These are phyloP conservation scores for Evernia prunastri DNA, from an alignment of 495 filamentous ascomycete species.

Conservation along the genomic window DNA sequence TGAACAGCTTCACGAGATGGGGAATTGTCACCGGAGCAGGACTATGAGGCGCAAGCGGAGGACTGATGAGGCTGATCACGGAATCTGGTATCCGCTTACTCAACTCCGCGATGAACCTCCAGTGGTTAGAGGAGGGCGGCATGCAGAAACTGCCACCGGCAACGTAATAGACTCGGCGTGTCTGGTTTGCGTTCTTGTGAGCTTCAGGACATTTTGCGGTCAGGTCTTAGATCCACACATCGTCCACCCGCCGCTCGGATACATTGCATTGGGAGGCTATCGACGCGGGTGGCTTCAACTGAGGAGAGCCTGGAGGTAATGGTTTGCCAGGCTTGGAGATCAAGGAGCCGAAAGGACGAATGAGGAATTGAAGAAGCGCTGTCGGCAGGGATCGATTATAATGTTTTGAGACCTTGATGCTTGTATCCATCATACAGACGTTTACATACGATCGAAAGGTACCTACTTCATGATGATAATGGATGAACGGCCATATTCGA, in stretches of 20 bases:
- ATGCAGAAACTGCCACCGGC: constrained; percentile 35
- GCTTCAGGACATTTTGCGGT: constrained; percentile 2
- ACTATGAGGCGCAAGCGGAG: constrained; percentile 8
- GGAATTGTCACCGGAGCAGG: constrained; percentile 3
- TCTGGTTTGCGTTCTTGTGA: neutral
- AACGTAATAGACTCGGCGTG: constrained; percentile 35
- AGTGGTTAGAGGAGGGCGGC: constrained; percentile 32
- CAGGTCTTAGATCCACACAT: constrained; percentile 30
- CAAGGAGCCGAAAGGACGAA: constrained; percentile 1
- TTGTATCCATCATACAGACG: neutral
- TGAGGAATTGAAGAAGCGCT: neutral
- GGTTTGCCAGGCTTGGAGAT: constrained; percentile 6
- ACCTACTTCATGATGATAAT: too few species aligned
- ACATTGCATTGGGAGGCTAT: constrained; percentile 25
- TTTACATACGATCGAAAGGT: too few species aligned
- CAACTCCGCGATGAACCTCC: constrained; percentile 31
- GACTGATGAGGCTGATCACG: constrained; percentile 9
- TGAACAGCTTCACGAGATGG: constrained; percentile 7
- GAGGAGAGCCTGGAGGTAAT: constrained; percentile 23
- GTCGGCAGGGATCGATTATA: neutral
- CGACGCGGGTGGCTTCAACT: constrained; percentile 21
- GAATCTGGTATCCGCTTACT: neutral
- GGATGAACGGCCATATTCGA: too few species aligned
- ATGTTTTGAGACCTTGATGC: neutral
- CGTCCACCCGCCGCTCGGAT: constrained; percentile 27